phyloP scores from a whole-genome alignment of 768 basidiomycete genomes.

The Amanita polypyramis region DNA sequence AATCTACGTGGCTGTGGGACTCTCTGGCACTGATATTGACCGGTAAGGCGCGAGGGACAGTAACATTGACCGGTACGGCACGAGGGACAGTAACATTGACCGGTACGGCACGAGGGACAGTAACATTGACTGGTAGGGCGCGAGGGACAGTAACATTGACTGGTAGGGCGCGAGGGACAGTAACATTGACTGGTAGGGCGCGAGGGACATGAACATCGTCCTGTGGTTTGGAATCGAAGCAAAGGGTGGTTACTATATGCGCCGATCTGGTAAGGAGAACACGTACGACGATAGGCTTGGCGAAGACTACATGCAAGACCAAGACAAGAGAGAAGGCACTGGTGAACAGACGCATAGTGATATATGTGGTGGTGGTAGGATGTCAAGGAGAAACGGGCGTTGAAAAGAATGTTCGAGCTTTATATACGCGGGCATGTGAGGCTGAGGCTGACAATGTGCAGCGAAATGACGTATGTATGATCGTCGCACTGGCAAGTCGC shows the following conservation, averaged over 20 bases:
- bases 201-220: not conserved
- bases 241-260: not conserved
- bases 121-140: not conserved
- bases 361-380: not conserved
- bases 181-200: not conserved
- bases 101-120: too few species aligned
- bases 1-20: not conserved
- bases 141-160: not conserved
- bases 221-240: not conserved
- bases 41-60: not conserved
- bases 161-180: not conserved
- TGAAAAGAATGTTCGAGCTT: slow-evolving; percentile 3
- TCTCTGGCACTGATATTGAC: not conserved
- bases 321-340: slow-evolving; percentile 11
- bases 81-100: too few species aligned
- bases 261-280: not conserved
- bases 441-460: not conserved
- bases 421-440: slow-evolving; percentile 12
- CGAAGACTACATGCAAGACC: slow-evolving; percentile 12
- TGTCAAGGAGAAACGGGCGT: not conserved
- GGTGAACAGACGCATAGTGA: slow-evolving; percentile 5
- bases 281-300: slow-evolving; percentile 13
- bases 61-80: not conserved
- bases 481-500: too few species aligned
- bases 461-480: slow-evolving; percentile 6